A percentile compares a stretch with the other conserved stretches of the same genome.
phyloP scores from a whole-genome alignment of 495 filamentous ascomycete genomes.

The Pseudotulostoma volvatum region DNA sequence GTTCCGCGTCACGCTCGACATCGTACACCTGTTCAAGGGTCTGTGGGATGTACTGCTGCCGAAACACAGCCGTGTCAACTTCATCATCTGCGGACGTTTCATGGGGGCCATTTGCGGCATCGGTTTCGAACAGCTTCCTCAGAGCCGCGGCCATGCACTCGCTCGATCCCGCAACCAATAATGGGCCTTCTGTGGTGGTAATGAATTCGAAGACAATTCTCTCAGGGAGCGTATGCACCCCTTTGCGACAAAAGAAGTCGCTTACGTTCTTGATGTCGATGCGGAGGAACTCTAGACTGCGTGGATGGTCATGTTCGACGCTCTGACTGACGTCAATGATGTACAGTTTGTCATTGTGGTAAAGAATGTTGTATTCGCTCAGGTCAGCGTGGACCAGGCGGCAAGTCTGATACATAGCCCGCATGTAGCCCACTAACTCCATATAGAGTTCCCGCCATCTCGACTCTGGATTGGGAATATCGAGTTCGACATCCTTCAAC shows the following conservation, averaged over 20 bases:
- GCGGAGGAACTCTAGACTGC: conserved; percentile 76
- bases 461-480: conserved; percentile 35
- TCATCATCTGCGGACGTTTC: conserved; percentile 31
- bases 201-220: conserved; percentile 66
- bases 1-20: conserved; percentile 74
- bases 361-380: conserved; percentile 93
- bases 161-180: conserved; percentile 15
- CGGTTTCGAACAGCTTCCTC: conserved; percentile 31
- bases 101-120: conserved; percentile 24
- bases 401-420: conserved; percentile 79
- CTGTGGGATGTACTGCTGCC: conserved; percentile 88
- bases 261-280: conserved; percentile 96
- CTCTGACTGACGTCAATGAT: conserved; percentile 96
- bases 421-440: conserved; percentile 75
- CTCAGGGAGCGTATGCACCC: conserved; percentile 62
- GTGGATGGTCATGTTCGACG: conserved; percentile 90
- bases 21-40: conserved; percentile 91
- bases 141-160: conserved; percentile 31
- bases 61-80: conserved; percentile 78
- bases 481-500: conserved; percentile 55
- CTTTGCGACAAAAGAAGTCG: conserved; percentile 78
- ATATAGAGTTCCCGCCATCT: conserved; percentile 65
- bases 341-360: conserved; percentile 66
- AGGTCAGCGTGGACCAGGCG: conserved; percentile 87
- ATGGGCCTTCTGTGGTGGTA: conserved; percentile 38